phyloP scores from a whole-genome alignment of 83 land plant species.

The Thuja plicata region DNA sequence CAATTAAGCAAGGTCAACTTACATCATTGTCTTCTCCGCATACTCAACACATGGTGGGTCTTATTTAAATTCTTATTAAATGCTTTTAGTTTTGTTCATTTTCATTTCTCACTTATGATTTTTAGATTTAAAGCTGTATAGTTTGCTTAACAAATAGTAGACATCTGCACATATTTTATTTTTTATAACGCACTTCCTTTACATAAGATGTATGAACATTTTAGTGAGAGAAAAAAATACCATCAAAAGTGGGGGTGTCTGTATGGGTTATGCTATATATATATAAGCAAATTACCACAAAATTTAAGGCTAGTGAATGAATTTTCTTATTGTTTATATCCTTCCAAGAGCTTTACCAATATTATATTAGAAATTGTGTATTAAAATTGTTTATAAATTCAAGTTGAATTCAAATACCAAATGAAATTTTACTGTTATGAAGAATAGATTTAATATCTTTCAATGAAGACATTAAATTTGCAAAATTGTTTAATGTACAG shows the following conservation, averaged over 20 bases:
- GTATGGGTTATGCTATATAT: too few relatives aligned
- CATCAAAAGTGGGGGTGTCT: not conserved
- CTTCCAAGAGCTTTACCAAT: too few relatives aligned
- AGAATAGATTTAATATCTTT: too few relatives aligned
- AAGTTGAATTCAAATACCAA: too few relatives aligned
- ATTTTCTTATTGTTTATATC: too few relatives aligned
- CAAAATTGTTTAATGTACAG: too few relatives aligned
- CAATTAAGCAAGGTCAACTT: constrained; percentile 49
- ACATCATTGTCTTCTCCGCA: constrained; percentile 60
- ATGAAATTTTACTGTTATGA: too few relatives aligned
- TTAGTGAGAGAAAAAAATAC: not conserved
- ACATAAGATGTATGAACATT: not conserved
- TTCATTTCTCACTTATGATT: not conserved
- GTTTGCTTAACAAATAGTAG: not conserved
- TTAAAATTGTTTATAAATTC: too few relatives aligned
- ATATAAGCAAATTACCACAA: too few relatives aligned
- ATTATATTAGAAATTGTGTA: too few relatives aligned
- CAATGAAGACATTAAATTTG: too few relatives aligned
- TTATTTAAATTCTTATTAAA: not conserved
- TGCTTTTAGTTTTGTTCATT: not conserved
- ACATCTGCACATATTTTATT: not conserved
- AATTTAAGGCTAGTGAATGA: too few relatives aligned
- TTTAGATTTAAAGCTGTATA: not conserved
- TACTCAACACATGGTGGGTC: constrained; percentile 51
- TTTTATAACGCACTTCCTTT: not conserved